phyloP scores from a whole-genome alignment of 306 rosid species.

The Prunus salicina region DNA sequence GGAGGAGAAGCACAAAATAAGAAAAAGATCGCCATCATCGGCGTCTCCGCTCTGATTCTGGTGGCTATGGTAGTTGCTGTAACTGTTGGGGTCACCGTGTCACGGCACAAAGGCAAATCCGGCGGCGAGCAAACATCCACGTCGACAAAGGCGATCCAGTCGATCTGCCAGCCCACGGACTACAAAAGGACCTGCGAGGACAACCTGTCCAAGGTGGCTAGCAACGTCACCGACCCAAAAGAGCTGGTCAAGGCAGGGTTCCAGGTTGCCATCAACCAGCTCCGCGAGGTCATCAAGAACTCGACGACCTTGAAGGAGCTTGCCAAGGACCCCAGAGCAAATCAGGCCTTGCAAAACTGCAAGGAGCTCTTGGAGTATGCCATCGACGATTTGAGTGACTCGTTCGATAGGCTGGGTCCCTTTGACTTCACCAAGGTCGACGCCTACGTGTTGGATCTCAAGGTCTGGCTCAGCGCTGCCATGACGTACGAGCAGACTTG shows the following conservation, averaged over 20 bases:
- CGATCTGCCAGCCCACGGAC: slow-evolving; percentile 55
- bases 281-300: slow-evolving; percentile 29
- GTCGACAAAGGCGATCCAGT: slow-evolving; percentile 27
- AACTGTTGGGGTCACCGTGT: slow-evolving; percentile 34
- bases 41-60: slow-evolving; percentile 37
- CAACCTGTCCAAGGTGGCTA: slow-evolving; percentile 13
- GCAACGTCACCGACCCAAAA: slow-evolving; percentile 33
- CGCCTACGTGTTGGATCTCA: slow-evolving; percentile 45
- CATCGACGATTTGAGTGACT: slow-evolving; percentile 38
- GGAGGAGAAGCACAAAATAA: slow-evolving; percentile 9
- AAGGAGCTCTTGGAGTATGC: slow-evolving; percentile 55
- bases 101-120: neutral
- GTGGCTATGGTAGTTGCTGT: slow-evolving; percentile 59
- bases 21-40: slow-evolving; percentile 39
- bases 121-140: neutral
- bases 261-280: slow-evolving; percentile 19
- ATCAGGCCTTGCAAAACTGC: slow-evolving; percentile 54
- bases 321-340: slow-evolving; percentile 44
- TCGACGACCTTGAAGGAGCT: slow-evolving; percentile 30
- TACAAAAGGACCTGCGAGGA: slow-evolving; percentile 51
- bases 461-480: slow-evolving; percentile 61
- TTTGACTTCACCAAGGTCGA: slow-evolving; percentile 36
- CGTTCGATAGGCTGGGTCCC: slow-evolving; percentile 27
- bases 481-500: slow-evolving; percentile 63
- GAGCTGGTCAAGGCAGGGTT: slow-evolving; percentile 47